These are phyloP conservation scores for Nidula niveotomentosa DNA, from an alignment of 1,284 basidiomycete species.

Conservation along the genomic window DNA sequence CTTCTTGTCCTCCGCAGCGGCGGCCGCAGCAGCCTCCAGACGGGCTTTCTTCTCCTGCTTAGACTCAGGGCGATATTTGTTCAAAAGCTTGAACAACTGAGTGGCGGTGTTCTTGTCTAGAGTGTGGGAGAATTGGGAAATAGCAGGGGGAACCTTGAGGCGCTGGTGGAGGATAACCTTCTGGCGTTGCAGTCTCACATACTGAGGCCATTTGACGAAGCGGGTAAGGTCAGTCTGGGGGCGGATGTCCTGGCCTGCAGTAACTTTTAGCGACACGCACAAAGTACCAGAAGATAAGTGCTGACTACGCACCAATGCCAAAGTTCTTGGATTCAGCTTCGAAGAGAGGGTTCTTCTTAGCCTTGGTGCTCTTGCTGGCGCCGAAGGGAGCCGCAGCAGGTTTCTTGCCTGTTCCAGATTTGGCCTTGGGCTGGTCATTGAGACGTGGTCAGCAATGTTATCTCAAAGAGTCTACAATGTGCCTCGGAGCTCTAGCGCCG, in stretches of 20 bases:
- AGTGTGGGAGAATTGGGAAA: conserved; percentile 97
- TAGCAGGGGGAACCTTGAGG: conserved; percentile 97
- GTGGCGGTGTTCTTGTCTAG: conserved; percentile 99
- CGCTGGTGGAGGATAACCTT: conserved; percentile 99
- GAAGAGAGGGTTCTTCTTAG: conserved; percentile 95
- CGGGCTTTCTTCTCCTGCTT: conserved; percentile 99
- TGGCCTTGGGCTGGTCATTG: conserved; percentile 86
- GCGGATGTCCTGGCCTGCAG: conserved; percentile 89
- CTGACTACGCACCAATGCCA: conserved; percentile 78
- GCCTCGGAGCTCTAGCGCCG: conserved; percentile 76
- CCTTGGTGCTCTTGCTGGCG: conserved; percentile 73
- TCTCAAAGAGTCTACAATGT: conserved; percentile 34
- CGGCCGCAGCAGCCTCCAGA: conserved; percentile 76
- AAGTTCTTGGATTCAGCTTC: conserved; percentile 92
- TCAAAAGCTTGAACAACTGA: conserved; percentile 96
- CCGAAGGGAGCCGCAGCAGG: conserved; percentile 77
- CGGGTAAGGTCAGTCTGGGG: conserved; percentile 92
- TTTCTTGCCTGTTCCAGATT: conserved; percentile 74
- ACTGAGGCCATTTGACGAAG: conserved; percentile 99
- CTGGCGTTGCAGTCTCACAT: conserved; percentile 97
- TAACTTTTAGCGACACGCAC: neutral
- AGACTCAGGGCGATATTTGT: conserved; percentile 95
- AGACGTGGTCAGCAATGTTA: conserved; percentile 71
- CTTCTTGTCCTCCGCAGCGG: conserved; percentile 78
- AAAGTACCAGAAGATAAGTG: neutral